A percentile compares a stretch with the other conserved stretches of the same genome.
These are phyloP conservation scores for Penicillium olsonii DNA, from an alignment of 2,329 filamentous ascomycete genomes.

Conservation along the genomic window DNA sequence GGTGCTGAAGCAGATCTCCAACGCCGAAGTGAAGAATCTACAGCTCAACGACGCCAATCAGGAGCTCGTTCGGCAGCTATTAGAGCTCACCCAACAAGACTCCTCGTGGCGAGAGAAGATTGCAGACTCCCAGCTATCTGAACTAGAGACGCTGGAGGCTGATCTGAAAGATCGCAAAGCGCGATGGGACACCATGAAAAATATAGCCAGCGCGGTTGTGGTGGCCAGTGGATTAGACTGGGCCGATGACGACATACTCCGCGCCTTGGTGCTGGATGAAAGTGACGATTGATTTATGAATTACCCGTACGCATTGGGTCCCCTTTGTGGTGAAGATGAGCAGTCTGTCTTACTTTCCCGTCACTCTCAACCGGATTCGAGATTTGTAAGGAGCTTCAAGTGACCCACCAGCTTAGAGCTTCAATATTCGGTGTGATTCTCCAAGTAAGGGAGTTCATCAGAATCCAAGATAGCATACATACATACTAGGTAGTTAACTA, in stretches of 20 bases:
- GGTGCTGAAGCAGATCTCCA: slow-evolving; percentile 55
- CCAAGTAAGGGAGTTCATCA: too few relatives aligned
- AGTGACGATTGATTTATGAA: slow-evolving; percentile 53
- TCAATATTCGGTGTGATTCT: too few relatives aligned
- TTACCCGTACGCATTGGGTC: neutral
- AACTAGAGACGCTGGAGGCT: slow-evolving; percentile 60
- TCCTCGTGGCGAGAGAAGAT: slow-evolving; percentile 54
- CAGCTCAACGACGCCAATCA: slow-evolving; percentile 62
- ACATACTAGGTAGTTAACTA: too few relatives aligned
- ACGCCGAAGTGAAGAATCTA: slow-evolving; percentile 61
- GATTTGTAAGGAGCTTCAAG: too few relatives aligned
- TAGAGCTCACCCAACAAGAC: slow-evolving; percentile 63
- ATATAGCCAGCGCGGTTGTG: slow-evolving; percentile 73
- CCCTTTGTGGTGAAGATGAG: too few relatives aligned
- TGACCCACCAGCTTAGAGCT: too few relatives aligned
- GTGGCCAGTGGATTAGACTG: slow-evolving; percentile 82
- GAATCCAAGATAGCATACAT: too few relatives aligned
- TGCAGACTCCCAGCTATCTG: slow-evolving; percentile 54
- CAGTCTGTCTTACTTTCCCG: too few relatives aligned
- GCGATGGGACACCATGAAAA: slow-evolving; percentile 74
- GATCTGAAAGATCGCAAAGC: slow-evolving; percentile 64
- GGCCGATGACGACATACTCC: slow-evolving; percentile 68
- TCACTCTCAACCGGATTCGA: too few relatives aligned
- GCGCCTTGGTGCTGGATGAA: slow-evolving; percentile 69
- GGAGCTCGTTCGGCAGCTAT: slow-evolving; percentile 61